phyloP scores from a whole-genome alignment of 345 rosid genomes.

The Gossypium stocksii region DNA sequence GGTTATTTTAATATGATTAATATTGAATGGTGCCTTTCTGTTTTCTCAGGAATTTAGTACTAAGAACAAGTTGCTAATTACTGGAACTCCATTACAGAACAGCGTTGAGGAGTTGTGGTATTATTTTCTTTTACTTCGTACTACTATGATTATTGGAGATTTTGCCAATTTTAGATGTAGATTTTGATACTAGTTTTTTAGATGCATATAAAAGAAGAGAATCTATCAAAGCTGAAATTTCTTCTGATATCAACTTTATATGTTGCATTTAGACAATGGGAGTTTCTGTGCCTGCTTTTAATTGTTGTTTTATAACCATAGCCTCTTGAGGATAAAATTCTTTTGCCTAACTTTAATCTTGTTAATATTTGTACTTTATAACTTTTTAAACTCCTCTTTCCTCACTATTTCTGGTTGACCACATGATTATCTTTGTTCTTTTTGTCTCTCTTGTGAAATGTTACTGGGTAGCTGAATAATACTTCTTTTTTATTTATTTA shows the following conservation, averaged over 20 bases:
- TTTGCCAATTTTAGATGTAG: background rate
- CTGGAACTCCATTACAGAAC: constrained; percentile 98
- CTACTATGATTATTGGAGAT: background rate
- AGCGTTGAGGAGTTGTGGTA: constrained; percentile 99
- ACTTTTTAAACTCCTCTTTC: background rate
- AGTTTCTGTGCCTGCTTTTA: constrained; percentile 2
- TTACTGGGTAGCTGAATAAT: background rate
- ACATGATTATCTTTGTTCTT: background rate
- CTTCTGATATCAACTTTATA: background rate
- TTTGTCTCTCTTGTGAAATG: background rate
- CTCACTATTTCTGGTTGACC: background rate
- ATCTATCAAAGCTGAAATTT: background rate
- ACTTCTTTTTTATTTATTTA: background rate
- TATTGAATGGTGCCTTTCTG: constrained; percentile 10
- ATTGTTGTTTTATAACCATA: background rate
- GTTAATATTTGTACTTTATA: background rate
- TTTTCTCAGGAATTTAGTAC: constrained; percentile 84
- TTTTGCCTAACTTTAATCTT: background rate
- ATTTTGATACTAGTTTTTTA: background rate
- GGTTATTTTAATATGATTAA: constrained; percentile 17
- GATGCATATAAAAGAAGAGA: background rate
- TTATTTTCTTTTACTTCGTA: constrained; percentile 14
- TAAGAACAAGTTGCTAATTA: constrained; percentile 92
- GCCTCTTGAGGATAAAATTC: background rate
- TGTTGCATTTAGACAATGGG: background rate